Conservation (phyloP, 257 asterid genomes). For the Solanum chiquidenum region DNA sequence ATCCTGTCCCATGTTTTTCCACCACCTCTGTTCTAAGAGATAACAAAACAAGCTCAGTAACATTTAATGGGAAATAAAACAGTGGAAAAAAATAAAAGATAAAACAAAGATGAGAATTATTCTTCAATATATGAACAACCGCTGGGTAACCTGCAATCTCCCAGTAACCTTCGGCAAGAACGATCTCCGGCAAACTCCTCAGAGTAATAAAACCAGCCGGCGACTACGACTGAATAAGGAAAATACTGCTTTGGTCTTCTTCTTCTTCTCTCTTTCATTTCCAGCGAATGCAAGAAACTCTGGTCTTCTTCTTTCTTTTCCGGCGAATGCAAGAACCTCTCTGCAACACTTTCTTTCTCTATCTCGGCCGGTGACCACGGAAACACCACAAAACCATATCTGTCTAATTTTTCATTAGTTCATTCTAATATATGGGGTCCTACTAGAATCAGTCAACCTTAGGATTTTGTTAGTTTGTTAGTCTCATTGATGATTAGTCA, state of each 20-base stretch:
- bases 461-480: not conserved
- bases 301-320: not conserved
- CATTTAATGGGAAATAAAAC: not conserved
- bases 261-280: not conserved
- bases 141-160: not conserved
- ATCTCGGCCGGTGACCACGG: not conserved
- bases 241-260: not conserved
- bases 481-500: not conserved
- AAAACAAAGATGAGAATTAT: not conserved
- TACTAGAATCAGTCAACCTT: not conserved
- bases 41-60: not conserved
- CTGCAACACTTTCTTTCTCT: not conserved
- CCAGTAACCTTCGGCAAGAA: not conserved
- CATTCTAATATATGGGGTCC: not conserved
- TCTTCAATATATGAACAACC: not conserved
- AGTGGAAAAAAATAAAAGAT: not conserved
- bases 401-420: not conserved
- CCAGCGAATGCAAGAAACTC: not conserved
- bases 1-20: not conserved
- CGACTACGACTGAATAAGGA: not conserved
- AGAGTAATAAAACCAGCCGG: not conserved
- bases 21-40: not conserved
- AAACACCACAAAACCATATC: not conserved
- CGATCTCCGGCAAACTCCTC: not conserved
- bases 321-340: not conserved